A percentile compares a stretch with the other conserved stretches of the same genome.
phyloP scores from a whole-genome alignment of 2,329 filamentous ascomycete species.

The Monilinia fructicola region DNA sequence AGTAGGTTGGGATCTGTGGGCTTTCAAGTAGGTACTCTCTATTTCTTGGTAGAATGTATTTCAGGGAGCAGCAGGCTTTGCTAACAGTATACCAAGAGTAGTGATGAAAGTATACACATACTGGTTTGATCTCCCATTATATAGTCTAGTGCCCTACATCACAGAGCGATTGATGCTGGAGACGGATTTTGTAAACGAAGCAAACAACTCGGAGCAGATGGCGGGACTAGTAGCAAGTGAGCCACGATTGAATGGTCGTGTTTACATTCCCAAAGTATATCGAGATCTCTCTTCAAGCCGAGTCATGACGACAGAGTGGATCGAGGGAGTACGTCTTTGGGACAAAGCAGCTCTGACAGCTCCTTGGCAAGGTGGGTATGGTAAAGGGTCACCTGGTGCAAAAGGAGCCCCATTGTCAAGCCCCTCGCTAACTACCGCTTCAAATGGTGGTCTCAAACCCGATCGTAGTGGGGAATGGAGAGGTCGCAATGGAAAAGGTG shows the following conservation, averaged over 20 bases:
- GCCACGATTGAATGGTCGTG: constrained; percentile 70
- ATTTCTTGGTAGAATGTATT: neutral
- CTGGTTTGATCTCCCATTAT: constrained; percentile 91
- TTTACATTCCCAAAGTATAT: constrained; percentile 87
- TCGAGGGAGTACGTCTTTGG: constrained; percentile 90
- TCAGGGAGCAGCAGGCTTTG: neutral
- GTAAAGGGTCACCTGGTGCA: constrained; percentile 75
- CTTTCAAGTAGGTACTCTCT: constrained; percentile 67
- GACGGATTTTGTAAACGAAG: constrained; percentile 92
- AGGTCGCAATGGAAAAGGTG: constrained; percentile 69
- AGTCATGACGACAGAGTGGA: constrained; percentile 95
- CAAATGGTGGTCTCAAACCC: constrained; percentile 68
- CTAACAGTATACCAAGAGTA: constrained; percentile 51
- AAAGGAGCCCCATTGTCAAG: constrained; percentile 59
- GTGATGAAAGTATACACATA: constrained; percentile 79
- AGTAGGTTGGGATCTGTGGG: constrained; percentile 92
- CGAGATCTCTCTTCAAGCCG: constrained; percentile 77
- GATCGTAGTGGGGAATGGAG: constrained; percentile 74
- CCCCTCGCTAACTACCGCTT: constrained; percentile 38
- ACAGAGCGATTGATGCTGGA: constrained; percentile 88
- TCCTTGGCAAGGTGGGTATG: constrained; percentile 75
- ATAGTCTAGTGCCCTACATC: constrained; percentile 88
- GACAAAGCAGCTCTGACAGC: constrained; percentile 79
- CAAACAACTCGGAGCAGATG: constrained; percentile 84
- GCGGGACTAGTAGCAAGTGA: constrained; percentile 72